Conservation (phyloP, 2,329 filamentous ascomycete species). For the Colletotrichum sp. region DNA sequence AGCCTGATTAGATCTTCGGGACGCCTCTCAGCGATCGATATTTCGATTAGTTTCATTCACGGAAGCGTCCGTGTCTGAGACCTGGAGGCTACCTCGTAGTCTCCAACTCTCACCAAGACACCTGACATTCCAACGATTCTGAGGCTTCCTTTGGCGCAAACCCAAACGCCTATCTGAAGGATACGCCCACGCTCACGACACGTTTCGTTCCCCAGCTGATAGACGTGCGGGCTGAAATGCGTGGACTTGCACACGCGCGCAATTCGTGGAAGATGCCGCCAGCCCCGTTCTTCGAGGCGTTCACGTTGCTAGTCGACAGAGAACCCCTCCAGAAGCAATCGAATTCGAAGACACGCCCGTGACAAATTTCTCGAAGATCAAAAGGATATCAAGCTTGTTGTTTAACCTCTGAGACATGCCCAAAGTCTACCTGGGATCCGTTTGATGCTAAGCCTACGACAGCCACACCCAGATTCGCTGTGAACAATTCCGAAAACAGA, state of each 20-base stretch:
- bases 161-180: background rate
- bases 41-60: background rate
- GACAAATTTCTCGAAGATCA: background rate
- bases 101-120: background rate
- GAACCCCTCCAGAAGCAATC: background rate
- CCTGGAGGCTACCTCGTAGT: background rate
- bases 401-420: background rate
- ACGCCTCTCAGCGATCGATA: background rate
- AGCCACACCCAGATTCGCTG: background rate
- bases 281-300: background rate
- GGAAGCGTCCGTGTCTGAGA: background rate
- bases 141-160: background rate
- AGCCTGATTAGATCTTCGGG: background rate
- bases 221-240: background rate
- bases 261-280: background rate
- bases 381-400: background rate
- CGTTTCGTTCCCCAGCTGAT: background rate
- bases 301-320: background rate
- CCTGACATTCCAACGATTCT: background rate
- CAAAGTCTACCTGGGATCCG: background rate
- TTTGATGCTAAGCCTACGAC: background rate
- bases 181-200: background rate
- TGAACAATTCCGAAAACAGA: background rate
- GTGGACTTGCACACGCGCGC: background rate
- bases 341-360: background rate